phyloP scores from a whole-genome alignment of 1,139 yeast genomes.

The Saccharomycopsis crataegensis region DNA sequence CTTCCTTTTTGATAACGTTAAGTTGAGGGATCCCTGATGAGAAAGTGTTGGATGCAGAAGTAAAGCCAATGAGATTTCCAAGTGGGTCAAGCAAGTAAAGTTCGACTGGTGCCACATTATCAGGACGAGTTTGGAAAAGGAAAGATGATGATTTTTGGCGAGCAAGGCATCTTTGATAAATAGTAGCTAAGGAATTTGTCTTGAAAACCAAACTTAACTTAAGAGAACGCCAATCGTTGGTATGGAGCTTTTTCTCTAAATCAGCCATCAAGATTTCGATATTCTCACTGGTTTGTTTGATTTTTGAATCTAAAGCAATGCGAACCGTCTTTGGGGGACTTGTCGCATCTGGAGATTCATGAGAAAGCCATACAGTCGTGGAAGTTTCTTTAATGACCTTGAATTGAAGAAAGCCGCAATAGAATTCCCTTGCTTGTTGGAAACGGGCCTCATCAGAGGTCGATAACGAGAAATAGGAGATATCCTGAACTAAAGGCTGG shows the following conservation, averaged over 20 bases:
- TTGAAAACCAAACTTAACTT: constrained; percentile 37
- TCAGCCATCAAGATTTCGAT: not conserved
- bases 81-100: constrained; percentile 61
- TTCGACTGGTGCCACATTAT: constrained; percentile 59
- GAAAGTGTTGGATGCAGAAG: constrained; percentile 51
- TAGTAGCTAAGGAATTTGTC: constrained; percentile 26
- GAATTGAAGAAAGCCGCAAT: constrained; percentile 6
- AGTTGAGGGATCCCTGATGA: constrained; percentile 38
- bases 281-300: not conserved
- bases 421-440: constrained; percentile 12
- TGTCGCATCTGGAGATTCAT: not conserved
- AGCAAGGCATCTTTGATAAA: constrained; percentile 32
- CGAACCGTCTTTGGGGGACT: no score
- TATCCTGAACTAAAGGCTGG: constrained; percentile 16
- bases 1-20: not conserved
- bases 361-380: constrained; percentile 3
- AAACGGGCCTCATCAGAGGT: constrained; percentile 7
- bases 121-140: constrained; percentile 40
- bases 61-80: constrained; percentile 62
- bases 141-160: constrained; percentile 21
- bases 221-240: constrained; percentile 45
- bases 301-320: no score
- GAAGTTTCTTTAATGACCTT: not conserved
- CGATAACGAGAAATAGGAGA: constrained; percentile 12
- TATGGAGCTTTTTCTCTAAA: constrained; percentile 24